Evolutionary conservation across 495 filamentous ascomycete genomes (phyloP).

Genomic region (Talaromyces borbonicus): DNA sequence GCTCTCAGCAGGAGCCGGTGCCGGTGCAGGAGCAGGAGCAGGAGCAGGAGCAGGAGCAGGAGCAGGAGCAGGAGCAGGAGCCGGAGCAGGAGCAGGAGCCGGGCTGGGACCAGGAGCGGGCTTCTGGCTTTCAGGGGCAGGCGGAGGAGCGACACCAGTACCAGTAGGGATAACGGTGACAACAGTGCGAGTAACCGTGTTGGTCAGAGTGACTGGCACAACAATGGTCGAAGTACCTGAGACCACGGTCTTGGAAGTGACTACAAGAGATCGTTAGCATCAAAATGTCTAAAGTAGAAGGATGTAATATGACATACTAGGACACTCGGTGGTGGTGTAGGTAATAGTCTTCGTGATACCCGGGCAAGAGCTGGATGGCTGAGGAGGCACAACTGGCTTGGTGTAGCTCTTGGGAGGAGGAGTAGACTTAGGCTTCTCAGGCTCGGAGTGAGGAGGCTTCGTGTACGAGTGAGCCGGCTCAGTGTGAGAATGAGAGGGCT

Average conservation of each 20-base stretch:
- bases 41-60: background rate
- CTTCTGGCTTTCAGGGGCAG: background rate
- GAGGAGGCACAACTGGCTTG: constrained; percentile 6
- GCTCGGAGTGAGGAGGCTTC: background rate
- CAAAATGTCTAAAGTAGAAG: background rate
- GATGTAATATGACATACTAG: constrained; percentile 1
- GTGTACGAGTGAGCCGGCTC: background rate
- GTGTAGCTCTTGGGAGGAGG: constrained; percentile 7
- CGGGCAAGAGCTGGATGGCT: background rate
- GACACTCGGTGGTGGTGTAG: constrained; percentile 6
- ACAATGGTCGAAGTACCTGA: constrained; percentile 3
- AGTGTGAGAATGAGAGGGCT: background rate
- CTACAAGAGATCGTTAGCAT: background rate
- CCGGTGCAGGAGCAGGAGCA: background rate
- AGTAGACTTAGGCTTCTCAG: constrained; percentile 5
- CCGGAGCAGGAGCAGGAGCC: background rate
- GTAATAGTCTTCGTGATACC: constrained; percentile 6
- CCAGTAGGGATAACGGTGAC: constrained; percentile 6
- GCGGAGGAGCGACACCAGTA: background rate
- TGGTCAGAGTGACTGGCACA: constrained; percentile 5
- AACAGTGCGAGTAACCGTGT: constrained; percentile 6
- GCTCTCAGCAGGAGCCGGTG: background rate
- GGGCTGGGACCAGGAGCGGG: background rate
- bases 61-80: background rate
- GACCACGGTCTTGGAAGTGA: constrained; percentile 1